These are phyloP conservation scores for Taiwanofungus camphoratus DNA, from an alignment of 1,284 basidiomycete genomes.

Conservation along the genomic window DNA sequence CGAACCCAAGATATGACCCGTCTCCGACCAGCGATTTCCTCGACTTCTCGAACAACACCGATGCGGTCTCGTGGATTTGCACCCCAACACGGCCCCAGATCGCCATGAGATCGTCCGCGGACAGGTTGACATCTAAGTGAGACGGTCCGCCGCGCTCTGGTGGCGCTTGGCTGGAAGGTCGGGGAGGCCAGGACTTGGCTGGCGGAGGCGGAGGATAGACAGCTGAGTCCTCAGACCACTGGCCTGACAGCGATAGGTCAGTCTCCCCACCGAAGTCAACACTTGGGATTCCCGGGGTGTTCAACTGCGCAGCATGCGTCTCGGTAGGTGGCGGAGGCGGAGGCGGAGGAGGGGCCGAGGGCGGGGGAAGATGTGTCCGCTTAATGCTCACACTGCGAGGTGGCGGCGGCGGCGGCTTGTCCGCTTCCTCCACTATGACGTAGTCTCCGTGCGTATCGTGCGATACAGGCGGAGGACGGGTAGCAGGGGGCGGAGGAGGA, in stretches of 20 bases:
- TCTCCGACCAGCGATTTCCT: slow-evolving; percentile 76
- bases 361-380: slow-evolving; percentile 19
- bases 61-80: slow-evolving; percentile 66
- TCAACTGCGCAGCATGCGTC: slow-evolving; percentile 17
- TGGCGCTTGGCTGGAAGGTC: slow-evolving; percentile 4
- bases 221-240: slow-evolving; percentile 45
- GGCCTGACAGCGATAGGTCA: slow-evolving; percentile 34
- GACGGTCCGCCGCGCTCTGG: slow-evolving; percentile 8
- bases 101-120: slow-evolving; percentile 59
- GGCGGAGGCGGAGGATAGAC: slow-evolving; percentile 26
- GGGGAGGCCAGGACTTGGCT: slow-evolving; percentile 6
- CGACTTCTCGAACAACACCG: slow-evolving; percentile 63
- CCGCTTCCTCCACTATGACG: slow-evolving; percentile 17
- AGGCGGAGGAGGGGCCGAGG: slow-evolving; percentile 25
- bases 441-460: slow-evolving; percentile 36
- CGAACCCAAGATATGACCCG: slow-evolving; percentile 76
- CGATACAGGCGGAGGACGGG: slow-evolving; percentile 24
- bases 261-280: slow-evolving; percentile 34
- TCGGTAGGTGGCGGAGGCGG: slow-evolving; percentile 26
- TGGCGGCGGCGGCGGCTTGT: slow-evolving; percentile 36
- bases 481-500: slow-evolving; percentile 24
- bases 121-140: slow-evolving; percentile 31
- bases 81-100: slow-evolving; percentile 74
- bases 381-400: slow-evolving; percentile 26
- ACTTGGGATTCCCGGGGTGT: slow-evolving; percentile 23